Percentiles rank a stretch among this genome's conserved stretches.
These are phyloP conservation scores for Aquilaria sinensis DNA, from an alignment of 345 rosid genomes.

Conservation along the genomic window DNA sequence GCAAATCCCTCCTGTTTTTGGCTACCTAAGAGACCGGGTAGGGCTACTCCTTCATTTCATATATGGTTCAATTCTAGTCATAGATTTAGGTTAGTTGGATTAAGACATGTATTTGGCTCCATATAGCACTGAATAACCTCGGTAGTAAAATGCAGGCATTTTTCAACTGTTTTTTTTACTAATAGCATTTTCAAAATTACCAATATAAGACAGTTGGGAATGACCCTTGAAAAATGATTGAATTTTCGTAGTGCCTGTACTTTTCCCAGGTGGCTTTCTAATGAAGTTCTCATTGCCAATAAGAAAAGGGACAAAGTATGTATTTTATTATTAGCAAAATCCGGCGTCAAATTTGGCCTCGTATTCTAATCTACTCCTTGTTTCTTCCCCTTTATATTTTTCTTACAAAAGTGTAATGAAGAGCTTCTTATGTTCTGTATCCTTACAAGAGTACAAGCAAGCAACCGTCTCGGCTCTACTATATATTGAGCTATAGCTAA, in stretches of 20 bases:
- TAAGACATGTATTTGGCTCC: no score
- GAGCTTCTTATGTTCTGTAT: neutral
- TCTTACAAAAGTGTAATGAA: neutral
- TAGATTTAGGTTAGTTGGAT: no score
- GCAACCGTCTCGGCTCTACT: neutral
- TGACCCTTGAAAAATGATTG: neutral
- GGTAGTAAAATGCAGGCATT: neutral
- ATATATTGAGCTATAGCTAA: no score
- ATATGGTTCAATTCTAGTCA: no score
- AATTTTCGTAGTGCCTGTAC: neutral
- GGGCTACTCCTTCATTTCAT: no score
- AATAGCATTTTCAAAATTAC: neutral
- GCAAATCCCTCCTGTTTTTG: no score
- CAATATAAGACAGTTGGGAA: no score
- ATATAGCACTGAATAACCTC: neutral
- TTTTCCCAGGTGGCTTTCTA: neutral
- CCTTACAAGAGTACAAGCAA: slow-evolving; percentile 2
- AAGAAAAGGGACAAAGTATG: slow-evolving; percentile 11
- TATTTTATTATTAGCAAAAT: slow-evolving; percentile 1
- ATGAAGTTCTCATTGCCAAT: neutral
- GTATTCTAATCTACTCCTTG: neutral
- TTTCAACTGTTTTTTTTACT: neutral
- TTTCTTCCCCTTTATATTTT: neutral
- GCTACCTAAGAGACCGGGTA: no score
- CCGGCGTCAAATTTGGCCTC: slow-evolving; percentile 34